Percentiles rank a stretch among this genome's conserved stretches.
Evolutionary conservation across 1,284 basidiomycete genomes (phyloP).

Genomic region (Ceratobasidium papillatum): DNA sequence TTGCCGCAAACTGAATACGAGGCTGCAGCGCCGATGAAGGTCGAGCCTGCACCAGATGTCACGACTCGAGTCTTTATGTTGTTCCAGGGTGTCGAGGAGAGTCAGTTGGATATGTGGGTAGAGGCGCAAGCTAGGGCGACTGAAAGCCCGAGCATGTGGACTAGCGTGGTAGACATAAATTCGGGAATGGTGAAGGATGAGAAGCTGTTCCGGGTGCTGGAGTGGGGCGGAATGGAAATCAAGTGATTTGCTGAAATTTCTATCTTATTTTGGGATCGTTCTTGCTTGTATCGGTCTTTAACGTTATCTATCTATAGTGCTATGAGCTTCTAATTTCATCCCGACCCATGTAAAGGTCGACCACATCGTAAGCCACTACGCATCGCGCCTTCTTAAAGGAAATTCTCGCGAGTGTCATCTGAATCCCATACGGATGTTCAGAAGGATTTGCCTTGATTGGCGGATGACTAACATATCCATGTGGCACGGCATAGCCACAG

Average conservation of each 20-base stretch:
- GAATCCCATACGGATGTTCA: too few species aligned
- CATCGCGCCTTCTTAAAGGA: too few species aligned
- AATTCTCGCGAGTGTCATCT: too few species aligned
- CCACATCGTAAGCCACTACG: too few species aligned
- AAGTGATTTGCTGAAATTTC: neutral
- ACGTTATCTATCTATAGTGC: too few species aligned
- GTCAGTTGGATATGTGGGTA: constrained; percentile 47
- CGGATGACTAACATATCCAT: too few species aligned
- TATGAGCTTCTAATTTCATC: too few species aligned
- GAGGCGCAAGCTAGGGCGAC: constrained; percentile 44
- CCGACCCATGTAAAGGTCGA: too few species aligned
- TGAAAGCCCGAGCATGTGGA: constrained; percentile 45
- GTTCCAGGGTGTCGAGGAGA: constrained; percentile 54
- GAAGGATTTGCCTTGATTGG: too few species aligned
- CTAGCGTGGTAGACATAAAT: constrained; percentile 49
- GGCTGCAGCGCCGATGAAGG: constrained; percentile 53
- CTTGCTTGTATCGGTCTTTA: too few species aligned
- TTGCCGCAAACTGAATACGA: constrained; percentile 57
- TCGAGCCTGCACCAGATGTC: constrained; percentile 56
- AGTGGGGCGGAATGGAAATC: constrained; percentile 56
- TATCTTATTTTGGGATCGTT: too few species aligned
- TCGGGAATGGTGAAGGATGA: constrained; percentile 44
- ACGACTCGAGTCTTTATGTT: constrained; percentile 60
- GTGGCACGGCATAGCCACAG: too few species aligned
- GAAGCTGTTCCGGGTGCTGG: constrained; percentile 51